phyloP scores from a whole-genome alignment of 2,329 filamentous ascomycete genomes.

The Cadophora luteo-olivacea region DNA sequence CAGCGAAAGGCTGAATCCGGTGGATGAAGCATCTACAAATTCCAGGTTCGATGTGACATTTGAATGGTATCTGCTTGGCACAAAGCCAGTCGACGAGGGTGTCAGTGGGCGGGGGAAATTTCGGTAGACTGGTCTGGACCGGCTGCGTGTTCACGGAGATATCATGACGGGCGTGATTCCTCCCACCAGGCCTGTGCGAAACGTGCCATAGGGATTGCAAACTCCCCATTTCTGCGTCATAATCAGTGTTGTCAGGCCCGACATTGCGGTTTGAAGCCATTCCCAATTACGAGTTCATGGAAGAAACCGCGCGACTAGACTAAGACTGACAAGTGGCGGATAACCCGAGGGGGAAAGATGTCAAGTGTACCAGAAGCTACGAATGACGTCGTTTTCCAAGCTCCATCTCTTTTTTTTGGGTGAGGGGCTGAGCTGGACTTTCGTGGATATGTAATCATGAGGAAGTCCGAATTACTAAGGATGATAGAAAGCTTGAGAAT shows the following conservation, averaged over 20 bases:
- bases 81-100: not conserved
- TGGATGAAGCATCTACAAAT: not conserved
- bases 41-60: not conserved
- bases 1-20: not conserved
- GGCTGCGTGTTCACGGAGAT: not conserved
- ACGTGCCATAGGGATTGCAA: no score
- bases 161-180: not conserved
- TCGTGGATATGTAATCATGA: conserved; percentile 1
- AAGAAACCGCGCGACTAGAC: not conserved
- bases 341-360: not conserved
- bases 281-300: not conserved
- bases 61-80: not conserved
- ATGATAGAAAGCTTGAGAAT: not conserved
- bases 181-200: not conserved
- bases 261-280: not conserved
- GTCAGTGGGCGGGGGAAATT: not conserved
- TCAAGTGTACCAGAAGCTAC: not conserved
- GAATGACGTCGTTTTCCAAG: conserved; percentile 6
- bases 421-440: conserved; percentile 6
- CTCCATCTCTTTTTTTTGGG: not conserved
- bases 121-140: not conserved
- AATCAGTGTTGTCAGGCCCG: not conserved
- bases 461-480: not conserved
- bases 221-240: conserved; percentile 6
- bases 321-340: not conserved